These are phyloP conservation scores for Paraconiothyrium sp. DNA, from an alignment of 2,329 filamentous ascomycete genomes.

Conservation along the genomic window DNA sequence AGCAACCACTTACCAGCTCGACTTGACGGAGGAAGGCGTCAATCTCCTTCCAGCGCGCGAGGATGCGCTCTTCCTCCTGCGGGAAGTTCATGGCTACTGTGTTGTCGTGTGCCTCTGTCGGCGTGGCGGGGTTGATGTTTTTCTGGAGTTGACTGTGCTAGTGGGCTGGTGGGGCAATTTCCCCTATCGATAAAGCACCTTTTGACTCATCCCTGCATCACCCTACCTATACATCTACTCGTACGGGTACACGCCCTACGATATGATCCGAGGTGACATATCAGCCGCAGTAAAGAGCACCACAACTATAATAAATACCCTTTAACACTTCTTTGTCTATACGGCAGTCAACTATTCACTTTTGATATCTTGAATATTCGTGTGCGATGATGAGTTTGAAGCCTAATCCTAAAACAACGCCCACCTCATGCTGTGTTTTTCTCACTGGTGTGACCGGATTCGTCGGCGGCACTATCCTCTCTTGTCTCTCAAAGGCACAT, in stretches of 20 bases:
- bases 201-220: slow-evolving; percentile 5
- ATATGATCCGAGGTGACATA: not conserved
- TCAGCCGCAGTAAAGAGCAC: too few relatives aligned
- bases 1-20: slow-evolving; percentile 65
- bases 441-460: too few relatives aligned
- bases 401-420: too few relatives aligned
- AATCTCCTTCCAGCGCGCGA: slow-evolving; percentile 89
- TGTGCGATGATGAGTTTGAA: too few relatives aligned
- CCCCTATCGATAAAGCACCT: slow-evolving; percentile 34
- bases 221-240: not conserved
- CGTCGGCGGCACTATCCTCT: too few relatives aligned
- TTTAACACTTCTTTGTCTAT: too few relatives aligned
- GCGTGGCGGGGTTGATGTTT: slow-evolving; percentile 40
- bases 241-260: not conserved
- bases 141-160: slow-evolving; percentile 37
- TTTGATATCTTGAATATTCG: too few relatives aligned
- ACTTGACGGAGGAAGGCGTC: slow-evolving; percentile 89
- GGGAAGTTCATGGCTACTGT: slow-evolving; percentile 90
- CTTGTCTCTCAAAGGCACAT: too few relatives aligned
- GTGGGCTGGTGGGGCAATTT: slow-evolving; percentile 27
- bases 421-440: too few relatives aligned
- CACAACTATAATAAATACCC: too few relatives aligned
- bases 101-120: slow-evolving; percentile 29
- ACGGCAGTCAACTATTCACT: too few relatives aligned
- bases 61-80: slow-evolving; percentile 85